Percentiles rank a stretch among this genome's conserved stretches.
Conservation (phyloP, 2,329 filamentous ascomycete genomes). For the Alternaria sp. region DNA sequence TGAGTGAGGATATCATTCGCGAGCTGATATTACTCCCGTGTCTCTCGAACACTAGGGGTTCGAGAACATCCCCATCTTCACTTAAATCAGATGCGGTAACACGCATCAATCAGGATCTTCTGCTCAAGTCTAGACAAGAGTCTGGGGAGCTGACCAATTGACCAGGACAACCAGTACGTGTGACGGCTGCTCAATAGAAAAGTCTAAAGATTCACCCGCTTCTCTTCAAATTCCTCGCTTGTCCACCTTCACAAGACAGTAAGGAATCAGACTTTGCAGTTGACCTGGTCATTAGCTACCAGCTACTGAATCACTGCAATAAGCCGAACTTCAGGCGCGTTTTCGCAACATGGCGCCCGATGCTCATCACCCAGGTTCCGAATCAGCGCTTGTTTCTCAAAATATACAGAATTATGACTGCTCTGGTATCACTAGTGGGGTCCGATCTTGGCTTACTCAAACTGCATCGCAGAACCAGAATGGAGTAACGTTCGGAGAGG, state of each 20-base stretch:
- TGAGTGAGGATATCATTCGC: neutral
- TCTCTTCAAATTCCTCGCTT: neutral
- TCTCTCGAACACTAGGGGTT: neutral
- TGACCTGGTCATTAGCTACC: neutral
- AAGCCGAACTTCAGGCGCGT: neutral
- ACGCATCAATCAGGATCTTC: neutral
- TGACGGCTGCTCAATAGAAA: neutral
- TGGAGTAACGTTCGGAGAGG: neutral
- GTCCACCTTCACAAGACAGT: neutral
- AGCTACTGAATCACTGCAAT: neutral
- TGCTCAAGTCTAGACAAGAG: neutral
- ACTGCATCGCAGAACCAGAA: no score
- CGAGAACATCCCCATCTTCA: neutral
- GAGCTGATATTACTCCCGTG: neutral
- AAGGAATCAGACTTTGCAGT: accelerated
- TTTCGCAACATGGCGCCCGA: neutral
- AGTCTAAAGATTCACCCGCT: neutral
- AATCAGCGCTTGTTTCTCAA: neutral
- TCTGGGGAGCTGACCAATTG: neutral
- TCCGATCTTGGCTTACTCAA: no score
- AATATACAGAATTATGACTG: neutral
- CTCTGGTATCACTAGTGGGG: neutral
- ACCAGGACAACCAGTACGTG: neutral
- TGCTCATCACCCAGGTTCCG: neutral
- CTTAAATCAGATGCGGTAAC: neutral